Base-by-base conservation (phyloP, 345 rosid species). In the Pseudoturritis turrita region DNA sequence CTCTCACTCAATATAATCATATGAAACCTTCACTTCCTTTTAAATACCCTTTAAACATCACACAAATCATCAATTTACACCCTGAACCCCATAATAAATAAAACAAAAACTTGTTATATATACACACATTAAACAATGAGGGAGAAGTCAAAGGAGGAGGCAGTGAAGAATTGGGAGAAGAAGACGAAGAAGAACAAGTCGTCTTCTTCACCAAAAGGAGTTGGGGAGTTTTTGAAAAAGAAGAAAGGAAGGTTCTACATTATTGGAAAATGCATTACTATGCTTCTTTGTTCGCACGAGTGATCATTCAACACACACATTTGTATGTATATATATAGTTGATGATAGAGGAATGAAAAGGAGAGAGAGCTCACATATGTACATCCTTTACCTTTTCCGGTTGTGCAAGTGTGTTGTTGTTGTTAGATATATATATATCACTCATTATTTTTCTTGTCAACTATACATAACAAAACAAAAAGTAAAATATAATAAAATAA, bases 251-350 rank as follows among this genome's bases (percentile, higher is more conserved):
- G 10, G 52, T 72, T 77, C 39, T 77, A 65, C 29, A 59, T 77
- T 58, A 71, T 72, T 65, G 75, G 73, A 14, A 77, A 66, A 52
- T 77, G 80, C 59, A 77, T 77, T 17, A 44, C 65, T 51, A 77
- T 77, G 77, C 80, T 77, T 72, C 73, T 77, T 58, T 72, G 80
- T 65, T 61, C 73, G 3, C 77, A 72, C 47, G 39, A 77, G 15
- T 77, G 58, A 71, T 64, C 51, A 52, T 43, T 33, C 45, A 23
- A 29, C 2, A 47, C 18, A 68, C 26, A 13, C 56, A 53, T 18
- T 39, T 62, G 33, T 62, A 21, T 25, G 7, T 47, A 58, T 57
- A 37, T 33, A 15, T 31, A 19, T 39, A 55, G 41, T 65, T 55
- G 57, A 45, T 55, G 26, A 7, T 12, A 55, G 25, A 64, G 33